A percentile compares a stretch with the other conserved stretches of the same genome.
These are phyloP conservation scores for Cinnamomum chago DNA, from an alignment of 164 flowering plant species.

Conservation along the genomic window DNA sequence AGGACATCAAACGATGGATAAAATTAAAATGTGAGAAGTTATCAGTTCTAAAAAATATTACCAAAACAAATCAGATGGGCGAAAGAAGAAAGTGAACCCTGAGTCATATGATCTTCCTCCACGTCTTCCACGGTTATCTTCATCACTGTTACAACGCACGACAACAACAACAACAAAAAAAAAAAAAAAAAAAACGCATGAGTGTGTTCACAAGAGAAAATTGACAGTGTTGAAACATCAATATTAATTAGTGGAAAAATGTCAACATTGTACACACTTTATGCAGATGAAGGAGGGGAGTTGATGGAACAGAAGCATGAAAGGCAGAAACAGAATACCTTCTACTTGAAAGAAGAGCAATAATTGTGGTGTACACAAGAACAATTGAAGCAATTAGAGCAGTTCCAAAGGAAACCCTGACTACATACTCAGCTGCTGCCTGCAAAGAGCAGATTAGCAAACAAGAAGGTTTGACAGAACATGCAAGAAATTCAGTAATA, in stretches of 20 bases:
- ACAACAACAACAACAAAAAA: too few relatives aligned
- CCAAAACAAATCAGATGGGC: conserved; percentile 81
- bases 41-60: conserved; percentile 25
- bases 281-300: neutral
- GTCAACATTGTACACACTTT: neutral
- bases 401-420: conserved; percentile 93
- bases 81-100: conserved; percentile 54
- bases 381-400: conserved; percentile 91
- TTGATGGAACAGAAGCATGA: neutral
- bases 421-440: conserved; percentile 67
- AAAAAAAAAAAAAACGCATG: conserved; percentile 1
- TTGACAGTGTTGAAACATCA: neutral
- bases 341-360: conserved; percentile 68
- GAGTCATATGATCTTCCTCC: conserved; percentile 70
- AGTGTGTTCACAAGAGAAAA: neutral
- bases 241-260: neutral
- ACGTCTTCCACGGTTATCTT: conserved; percentile 88
- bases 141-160: conserved; percentile 71
- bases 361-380: conserved; percentile 80
- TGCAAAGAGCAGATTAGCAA: conserved; percentile 30
- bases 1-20: neutral
- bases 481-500: conserved; percentile 20
- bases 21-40: neutral
- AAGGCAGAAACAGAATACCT: conserved; percentile 44
- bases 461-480: conserved; percentile 1